Evolutionary conservation across 441 rosid species (phyloP), one percentile per base, ranked within the genome.

Genomic region (Capsella rubella): DNA sequence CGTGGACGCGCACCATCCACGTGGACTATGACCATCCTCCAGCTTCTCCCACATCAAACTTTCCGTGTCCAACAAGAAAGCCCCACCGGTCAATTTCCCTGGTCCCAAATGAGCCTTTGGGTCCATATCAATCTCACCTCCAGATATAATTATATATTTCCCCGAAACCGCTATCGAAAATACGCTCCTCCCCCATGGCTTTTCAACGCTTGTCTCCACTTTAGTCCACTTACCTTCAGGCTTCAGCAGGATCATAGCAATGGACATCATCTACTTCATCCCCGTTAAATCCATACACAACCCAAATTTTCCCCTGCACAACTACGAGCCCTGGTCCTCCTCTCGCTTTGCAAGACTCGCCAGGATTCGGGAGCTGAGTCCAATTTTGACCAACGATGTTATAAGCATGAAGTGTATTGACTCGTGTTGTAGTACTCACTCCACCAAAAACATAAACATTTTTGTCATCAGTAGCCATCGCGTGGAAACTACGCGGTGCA

Each of bases 121-220:
- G 66, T 94, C 92, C 3, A 96, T 94, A 34, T 84, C 92, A 54
- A 83, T 82, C 75, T 90, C 97, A 21, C 98, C 98, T 7, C 98
- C 95, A 4, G 55, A 83, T 50, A 89, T 79, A 7, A 86, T 39
- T 45, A 93, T 81, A 74, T 81, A 74, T 53, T 83, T 87, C 15
- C 88, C 95, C 3, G 85, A 65, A 66, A 75, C 88, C 0, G 82
- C 71, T 0, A 81, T 83, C 0, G 88, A 83, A 78, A 92, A 92
- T n/a, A 87, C 96, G 47, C 96, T 92, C 11, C 96, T 77, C 3
- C 88, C 82, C 0, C 87, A 80, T 4, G 97, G 98, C 62, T 89
- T 90, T 49, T 86, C 84, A 0, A 92, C 92, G 0, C 21, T 34
- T 0, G 90, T 89, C 78, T 88, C 91, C 8, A 84, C 75, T 73